Evolutionary conservation across 768 basidiomycete genomes (phyloP), one percentile per base, ranked within the genome.

Genomic region (Mycena rosella): DNA sequence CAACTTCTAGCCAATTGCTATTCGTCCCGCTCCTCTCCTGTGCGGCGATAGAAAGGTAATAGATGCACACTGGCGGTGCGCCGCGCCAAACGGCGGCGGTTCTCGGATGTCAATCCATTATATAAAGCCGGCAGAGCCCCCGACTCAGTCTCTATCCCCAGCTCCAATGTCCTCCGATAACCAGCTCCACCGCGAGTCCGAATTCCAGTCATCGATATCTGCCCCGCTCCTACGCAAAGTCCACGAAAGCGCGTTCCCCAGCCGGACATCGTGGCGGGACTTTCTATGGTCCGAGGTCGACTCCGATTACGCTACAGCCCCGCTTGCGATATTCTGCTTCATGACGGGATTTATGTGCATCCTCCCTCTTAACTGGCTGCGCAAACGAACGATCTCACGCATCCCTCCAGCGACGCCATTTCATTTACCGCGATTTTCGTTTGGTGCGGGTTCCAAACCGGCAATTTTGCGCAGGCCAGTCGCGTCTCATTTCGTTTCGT

Each of bases 401-500:
- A 44, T 26, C 29, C 42, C 29, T 53, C 36, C 68, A 93, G 92
- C 26, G 90, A 92, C 72, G 87, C 87, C 2, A 82, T 94, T 30
- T 89, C 88, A 2, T 95, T 95, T 81, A 88, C 91, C 48, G 91
- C 94, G 1, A 81, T 92, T 51, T 95, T 89, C 76, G 88, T 95
- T 17, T 95, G 94, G 92, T 91, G 90, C 75, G 93, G 90, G 14
- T 95, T 94, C 77, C 93, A 95, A 77, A 94, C 93, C 0, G 93
- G 91, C 57, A 93, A 93, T 75, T 87, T 88, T 67, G 84, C 88
- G 14, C 89, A 91, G 81, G 89, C 88, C 71, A 57, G 79, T 74
- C 29, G 22, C 10, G 47, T 47, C 32, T 26, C 14, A 44, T 15
- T 60, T 29, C 47, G 17, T 27, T 36, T 36, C 48, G 15, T 5